These are phyloP conservation scores for Solanum hybrid DNA, from an alignment of 305 asterid species.

Conservation along the genomic window DNA sequence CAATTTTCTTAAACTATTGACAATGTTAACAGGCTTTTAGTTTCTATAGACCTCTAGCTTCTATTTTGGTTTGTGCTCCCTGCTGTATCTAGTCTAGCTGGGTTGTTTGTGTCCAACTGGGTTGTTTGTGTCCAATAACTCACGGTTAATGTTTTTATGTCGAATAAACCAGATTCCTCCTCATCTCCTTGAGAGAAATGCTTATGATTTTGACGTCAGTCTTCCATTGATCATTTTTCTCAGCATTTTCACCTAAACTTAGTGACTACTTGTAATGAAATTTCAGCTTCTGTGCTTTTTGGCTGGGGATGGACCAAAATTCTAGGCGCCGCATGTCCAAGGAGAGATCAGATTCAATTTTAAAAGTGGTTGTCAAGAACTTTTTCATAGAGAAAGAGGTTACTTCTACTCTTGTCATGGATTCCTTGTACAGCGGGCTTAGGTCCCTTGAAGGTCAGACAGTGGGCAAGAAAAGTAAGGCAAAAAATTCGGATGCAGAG, in stretches of 20 bases:
- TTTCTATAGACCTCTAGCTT: background rate
- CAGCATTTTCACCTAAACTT: background rate
- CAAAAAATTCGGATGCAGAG: constrained; percentile 43
- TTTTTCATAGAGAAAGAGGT: constrained; percentile 95
- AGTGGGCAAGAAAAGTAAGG: constrained; percentile 57
- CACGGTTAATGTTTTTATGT: background rate
- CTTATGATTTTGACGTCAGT: background rate
- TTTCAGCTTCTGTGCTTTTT: constrained; percentile 81
- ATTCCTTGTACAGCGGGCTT: constrained; percentile 82
- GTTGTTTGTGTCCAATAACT: background rate
- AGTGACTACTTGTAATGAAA: background rate
- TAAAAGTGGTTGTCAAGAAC: constrained; percentile 76
- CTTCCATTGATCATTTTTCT: background rate
- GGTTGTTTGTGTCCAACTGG: background rate
- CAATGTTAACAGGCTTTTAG: background rate
- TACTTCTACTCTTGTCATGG: constrained; percentile 97
- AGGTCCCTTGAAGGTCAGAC: constrained; percentile 82
- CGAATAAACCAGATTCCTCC: background rate
- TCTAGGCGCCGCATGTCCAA: constrained; percentile 56
- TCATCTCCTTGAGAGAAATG: background rate
- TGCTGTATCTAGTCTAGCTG: background rate
- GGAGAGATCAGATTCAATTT: constrained; percentile 73
- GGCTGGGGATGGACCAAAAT: constrained; percentile 71
- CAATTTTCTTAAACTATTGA: background rate
- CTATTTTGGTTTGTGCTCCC: background rate